Base-by-base conservation (phyloP, 164 flowering plant species). In the Berberis vulgaris region DNA sequence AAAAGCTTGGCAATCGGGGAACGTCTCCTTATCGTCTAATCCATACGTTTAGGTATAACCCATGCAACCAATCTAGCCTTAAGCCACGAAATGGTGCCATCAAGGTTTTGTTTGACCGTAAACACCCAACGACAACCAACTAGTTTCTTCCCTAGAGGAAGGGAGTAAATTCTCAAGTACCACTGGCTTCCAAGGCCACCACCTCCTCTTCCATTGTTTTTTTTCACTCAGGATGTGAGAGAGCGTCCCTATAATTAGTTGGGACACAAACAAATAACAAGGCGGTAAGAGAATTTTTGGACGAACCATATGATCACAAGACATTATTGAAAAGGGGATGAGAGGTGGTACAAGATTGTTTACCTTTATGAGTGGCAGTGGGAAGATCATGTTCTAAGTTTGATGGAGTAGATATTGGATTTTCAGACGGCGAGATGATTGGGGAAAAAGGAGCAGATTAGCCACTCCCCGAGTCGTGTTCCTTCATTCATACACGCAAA, bases 191-290 rank as follows among this genome's bases (percentile, higher is more conserved):
- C 41, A 56, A 56, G 3, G 59, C 59, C 2, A 7, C 59, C 6
- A 56, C 7, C 41, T 56, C 59, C 9, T 56, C 59, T 1, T 56
- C 59, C 59, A 40, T 56, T 8, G 59, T 42, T 47, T 40, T 4
- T 39, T 56, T 56, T 42, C 39, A 56, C 41, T 11, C n/a, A 56
- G 59, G 39, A 56, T 56, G 59, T 3, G 1, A 40, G 4, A 56
- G 39, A 1, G 39, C 59, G 5, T 56, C 41, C 9, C 1, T 56
- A 40, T 38, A 56, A 5, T 39, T 56, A 56, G 59, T 11, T 13
- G 59, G 59, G 39, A 56, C 59, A 56, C 7, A 56, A 3, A 13
- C 42, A 38, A 42, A 56, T 9, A 56, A 56, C 59, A 56, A 56
- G 1, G 57, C 26, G n/a, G 42, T 56, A 56, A 42, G 41, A 38